Evolutionary conservation across 768 basidiomycete genomes (phyloP).

Genomic region (Boletus sp.): DNA sequence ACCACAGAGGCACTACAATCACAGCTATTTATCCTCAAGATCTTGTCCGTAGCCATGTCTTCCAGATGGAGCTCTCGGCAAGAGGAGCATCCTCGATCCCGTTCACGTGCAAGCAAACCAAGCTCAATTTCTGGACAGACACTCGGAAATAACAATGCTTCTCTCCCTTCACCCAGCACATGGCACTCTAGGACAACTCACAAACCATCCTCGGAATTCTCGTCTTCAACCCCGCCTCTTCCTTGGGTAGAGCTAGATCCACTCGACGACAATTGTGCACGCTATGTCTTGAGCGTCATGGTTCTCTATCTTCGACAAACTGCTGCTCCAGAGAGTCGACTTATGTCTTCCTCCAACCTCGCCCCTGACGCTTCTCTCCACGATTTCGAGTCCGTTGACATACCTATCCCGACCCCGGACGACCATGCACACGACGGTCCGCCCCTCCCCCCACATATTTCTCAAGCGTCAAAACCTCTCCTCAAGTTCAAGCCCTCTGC

Average conservation of each 20-base stretch:
- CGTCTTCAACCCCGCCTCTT: slow-evolving; percentile 33
- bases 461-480: slow-evolving; percentile 32
- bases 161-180: slow-evolving; percentile 32
- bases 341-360: slow-evolving; percentile 60
- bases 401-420: slow-evolving; percentile 26
- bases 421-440: slow-evolving; percentile 19
- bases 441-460: slow-evolving; percentile 42
- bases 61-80: slow-evolving; percentile 63
- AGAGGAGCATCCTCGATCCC: slow-evolving; percentile 39
- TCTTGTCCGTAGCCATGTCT: slow-evolving; percentile 73
- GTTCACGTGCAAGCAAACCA: slow-evolving; percentile 43
- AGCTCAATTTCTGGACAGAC: slow-evolving; percentile 32
- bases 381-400: slow-evolving; percentile 65
- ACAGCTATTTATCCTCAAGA: slow-evolving; percentile 81
- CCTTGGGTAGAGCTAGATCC: slow-evolving; percentile 65
- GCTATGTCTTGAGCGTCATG: slow-evolving; percentile 80
- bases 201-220: slow-evolving; percentile 43
- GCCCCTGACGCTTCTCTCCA: slow-evolving; percentile 65
- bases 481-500: slow-evolving; percentile 38
- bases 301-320: slow-evolving; percentile 79
- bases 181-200: slow-evolving; percentile 29
- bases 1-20: slow-evolving; percentile 80
- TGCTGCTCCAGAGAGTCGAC: slow-evolving; percentile 49
- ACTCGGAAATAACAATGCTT: slow-evolving; percentile 32
- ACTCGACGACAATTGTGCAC: slow-evolving; percentile 79